These are phyloP conservation scores for Claviceps pazoutovae DNA, from an alignment of 2,329 filamentous ascomycete genomes.

Conservation along the genomic window DNA sequence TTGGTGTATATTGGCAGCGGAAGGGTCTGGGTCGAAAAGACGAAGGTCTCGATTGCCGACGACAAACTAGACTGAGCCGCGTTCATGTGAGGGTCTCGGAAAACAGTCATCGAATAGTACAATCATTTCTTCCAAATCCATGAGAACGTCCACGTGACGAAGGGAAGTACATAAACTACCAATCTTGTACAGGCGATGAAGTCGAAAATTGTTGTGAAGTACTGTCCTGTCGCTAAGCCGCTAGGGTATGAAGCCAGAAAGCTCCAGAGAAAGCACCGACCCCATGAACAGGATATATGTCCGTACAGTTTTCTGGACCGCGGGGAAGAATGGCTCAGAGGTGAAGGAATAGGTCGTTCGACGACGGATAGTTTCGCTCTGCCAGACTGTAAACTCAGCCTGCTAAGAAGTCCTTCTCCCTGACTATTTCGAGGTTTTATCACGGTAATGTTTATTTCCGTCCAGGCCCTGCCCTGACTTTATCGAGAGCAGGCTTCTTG, in stretches of 20 bases:
- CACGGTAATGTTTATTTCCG: background rate
- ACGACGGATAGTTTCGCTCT: too few species aligned
- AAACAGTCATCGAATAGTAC: background rate
- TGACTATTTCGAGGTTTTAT: background rate
- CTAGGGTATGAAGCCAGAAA: too few species aligned
- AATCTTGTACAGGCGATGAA: too few species aligned
- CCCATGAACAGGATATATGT: too few species aligned
- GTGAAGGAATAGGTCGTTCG: too few species aligned
- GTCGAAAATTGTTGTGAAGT: too few species aligned
- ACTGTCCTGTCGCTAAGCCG: too few species aligned
- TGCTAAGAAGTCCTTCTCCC: background rate
- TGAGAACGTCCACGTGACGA: background rate
- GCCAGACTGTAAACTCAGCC: background rate
- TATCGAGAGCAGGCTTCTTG: conserved; percentile 9
- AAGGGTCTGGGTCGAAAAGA: background rate
- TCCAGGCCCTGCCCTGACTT: background rate
- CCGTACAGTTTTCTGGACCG: too few species aligned
- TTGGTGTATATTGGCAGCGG: conserved; percentile 14
- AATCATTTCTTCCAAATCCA: background rate
- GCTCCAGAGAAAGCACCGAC: too few species aligned
- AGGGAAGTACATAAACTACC: background rate
- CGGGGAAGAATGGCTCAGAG: too few species aligned
- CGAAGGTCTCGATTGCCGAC: background rate
- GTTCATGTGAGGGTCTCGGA: background rate
- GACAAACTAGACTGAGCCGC: background rate